Conservation (phyloP, 352 stramenopile species). For the Pythium volutum region DNA sequence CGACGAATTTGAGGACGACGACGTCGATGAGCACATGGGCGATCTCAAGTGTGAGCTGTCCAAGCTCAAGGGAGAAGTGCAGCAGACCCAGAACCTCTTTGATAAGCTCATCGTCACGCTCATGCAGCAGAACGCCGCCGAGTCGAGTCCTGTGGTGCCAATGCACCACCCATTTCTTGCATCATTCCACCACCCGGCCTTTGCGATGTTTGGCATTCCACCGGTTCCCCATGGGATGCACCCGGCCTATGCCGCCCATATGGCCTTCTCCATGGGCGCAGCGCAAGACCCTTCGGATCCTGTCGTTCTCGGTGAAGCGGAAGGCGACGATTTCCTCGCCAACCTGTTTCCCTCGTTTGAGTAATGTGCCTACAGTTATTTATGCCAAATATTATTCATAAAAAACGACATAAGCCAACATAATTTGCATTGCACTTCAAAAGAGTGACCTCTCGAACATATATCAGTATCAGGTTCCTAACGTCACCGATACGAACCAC, state of each 20-base stretch:
- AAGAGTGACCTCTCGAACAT: neutral
- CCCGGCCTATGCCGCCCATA: too few relatives aligned
- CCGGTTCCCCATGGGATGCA: too few relatives aligned
- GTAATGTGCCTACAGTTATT: neutral
- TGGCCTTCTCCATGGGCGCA: too few relatives aligned
- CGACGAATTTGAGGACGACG: slow-evolving; percentile 1
- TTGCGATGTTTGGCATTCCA: too few relatives aligned
- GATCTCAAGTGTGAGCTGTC: slow-evolving; percentile 17
- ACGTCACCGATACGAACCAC: slow-evolving; percentile 10
- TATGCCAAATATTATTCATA: neutral
- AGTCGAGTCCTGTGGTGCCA: neutral
- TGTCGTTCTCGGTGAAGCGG: neutral
- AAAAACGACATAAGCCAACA: too few relatives aligned
- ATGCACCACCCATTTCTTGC: too few relatives aligned
- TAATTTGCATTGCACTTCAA: neutral
- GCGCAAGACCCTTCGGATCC: neutral
- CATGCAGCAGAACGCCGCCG: neutral
- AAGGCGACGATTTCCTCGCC: neutral
- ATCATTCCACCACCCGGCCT: too few relatives aligned
- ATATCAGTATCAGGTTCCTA: slow-evolving; percentile 2
- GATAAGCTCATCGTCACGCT: slow-evolving; percentile 17
- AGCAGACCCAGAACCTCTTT: slow-evolving; percentile 22
- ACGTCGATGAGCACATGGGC: neutral
- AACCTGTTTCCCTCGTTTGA: slow-evolving; percentile 5
- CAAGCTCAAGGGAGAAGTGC: slow-evolving; percentile 17